Base-by-base conservation (phyloP, 371 early-diverging fungal genomes). In the Chytridium lagenaria region DNA sequence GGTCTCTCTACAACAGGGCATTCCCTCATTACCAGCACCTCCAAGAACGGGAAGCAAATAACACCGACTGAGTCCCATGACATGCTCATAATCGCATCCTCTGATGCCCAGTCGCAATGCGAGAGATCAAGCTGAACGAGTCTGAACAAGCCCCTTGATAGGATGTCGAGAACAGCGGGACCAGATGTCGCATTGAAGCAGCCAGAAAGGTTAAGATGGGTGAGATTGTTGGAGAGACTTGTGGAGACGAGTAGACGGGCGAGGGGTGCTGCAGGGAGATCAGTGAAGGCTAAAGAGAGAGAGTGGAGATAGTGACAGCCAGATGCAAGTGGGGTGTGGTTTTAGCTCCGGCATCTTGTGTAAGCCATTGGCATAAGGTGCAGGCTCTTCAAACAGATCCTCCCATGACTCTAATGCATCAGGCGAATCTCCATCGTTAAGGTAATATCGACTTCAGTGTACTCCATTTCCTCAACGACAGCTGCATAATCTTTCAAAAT, bases 121-220 rank as follows among this genome's bases (percentile, higher is more conserved):
- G 63, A 63, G 33, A 63, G 5, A 34, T 63, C 63, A 3, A 63
- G 34, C 16, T 23, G 19, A 26, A 63, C 63, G 16, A 63, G 37
- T 7, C 34, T 26, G 16, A 63, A 2, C 33, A 63, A 34, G 10
- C 63, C 37, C 37, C 31, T 63, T 19, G 63, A 3, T 10, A 63
- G 63, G 36, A 63, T 30, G 31, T 30, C 37, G 10, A 63, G 31
- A 10, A 7, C 7, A 2, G 15, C 3, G 15, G 63, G 63, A 19
- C 63, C 63, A 3, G 63, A 31, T 7, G 23, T 31, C 33, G 63
- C 36, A 36, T 23, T 37, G 63, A 63, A 63, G 34, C 63, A 63
- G 19, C 63, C 63, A 3, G 37, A 3, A 10, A 63, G 10, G 26
- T 55, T 55, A 26, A 55, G 55, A 28, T 55, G 55, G 55, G 55